phyloP scores from a whole-genome alignment of 2,329 filamentous ascomycete species.

The Scleromitrula shiraiana region DNA sequence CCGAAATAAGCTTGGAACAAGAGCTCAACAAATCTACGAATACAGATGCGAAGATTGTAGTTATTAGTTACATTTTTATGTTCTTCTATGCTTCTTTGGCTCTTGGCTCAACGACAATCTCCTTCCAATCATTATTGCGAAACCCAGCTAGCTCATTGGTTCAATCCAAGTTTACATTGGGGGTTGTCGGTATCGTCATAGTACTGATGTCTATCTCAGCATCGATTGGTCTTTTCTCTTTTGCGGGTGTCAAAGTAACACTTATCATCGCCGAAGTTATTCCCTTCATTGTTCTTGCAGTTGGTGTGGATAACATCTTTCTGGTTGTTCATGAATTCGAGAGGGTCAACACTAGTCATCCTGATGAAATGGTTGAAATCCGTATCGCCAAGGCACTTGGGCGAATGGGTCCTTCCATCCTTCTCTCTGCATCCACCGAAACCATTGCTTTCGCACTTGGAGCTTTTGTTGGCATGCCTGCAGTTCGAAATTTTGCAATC shows the following conservation, averaged over 20 bases:
- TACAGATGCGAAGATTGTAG: conserved; percentile 92
- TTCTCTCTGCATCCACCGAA: conserved; percentile 91
- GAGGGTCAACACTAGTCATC: conserved; percentile 83
- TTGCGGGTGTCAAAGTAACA: conserved; percentile 84
- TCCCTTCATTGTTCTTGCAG: conserved; percentile 90
- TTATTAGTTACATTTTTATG: conserved; percentile 98
- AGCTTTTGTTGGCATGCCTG: conserved; percentile 93
- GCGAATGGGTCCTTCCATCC: conserved; percentile 91
- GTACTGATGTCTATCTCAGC: conserved; percentile 96
- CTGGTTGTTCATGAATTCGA: conserved; percentile 98
- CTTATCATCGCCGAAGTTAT: conserved; percentile 98
- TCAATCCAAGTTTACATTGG: conserved; percentile 93
- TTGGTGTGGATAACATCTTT: conserved; percentile 98
- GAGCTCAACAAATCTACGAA: conserved; percentile 98
- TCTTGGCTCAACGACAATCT: conserved; percentile 78
- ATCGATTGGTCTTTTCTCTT: conserved; percentile 91
- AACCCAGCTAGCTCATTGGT: conserved; percentile 82
- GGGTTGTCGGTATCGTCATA: conserved; percentile 89
- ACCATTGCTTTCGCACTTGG: conserved; percentile 90
- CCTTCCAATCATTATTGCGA: conserved; percentile 64
- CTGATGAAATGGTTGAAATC: conserved; percentile 79
- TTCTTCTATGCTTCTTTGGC: conserved; percentile 94
- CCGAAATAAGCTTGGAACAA: conserved; percentile 88
- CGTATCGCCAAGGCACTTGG: conserved; percentile 83
- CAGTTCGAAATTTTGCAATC: conserved; percentile 92